phyloP scores from a whole-genome alignment of 2,329 filamentous ascomycete species.

The Hysterium pulicare region DNA sequence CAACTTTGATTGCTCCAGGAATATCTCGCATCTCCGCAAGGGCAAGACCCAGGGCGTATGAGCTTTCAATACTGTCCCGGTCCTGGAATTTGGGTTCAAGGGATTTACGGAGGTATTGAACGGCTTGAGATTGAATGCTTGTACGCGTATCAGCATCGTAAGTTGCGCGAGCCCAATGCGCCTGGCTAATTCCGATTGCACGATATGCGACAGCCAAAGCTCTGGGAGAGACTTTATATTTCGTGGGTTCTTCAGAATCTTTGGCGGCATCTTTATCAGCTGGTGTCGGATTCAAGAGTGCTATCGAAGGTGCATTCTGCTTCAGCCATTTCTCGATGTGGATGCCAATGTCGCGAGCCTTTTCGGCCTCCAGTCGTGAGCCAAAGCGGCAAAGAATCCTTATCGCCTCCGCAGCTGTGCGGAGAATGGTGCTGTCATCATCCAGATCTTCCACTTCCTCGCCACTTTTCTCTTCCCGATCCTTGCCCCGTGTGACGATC shows the following conservation, averaged over 20 bases:
- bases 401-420: conserved; percentile 77
- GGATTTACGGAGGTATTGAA: conserved; percentile 70
- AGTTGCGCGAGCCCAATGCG: conserved; percentile 82
- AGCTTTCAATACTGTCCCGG: conserved; percentile 67
- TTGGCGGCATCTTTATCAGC: conserved; percentile 16
- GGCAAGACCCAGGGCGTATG: conserved; percentile 80
- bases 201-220: conserved; percentile 68
- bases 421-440: conserved; percentile 70
- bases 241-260: conserved; percentile 30
- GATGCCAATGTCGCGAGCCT: conserved; percentile 66
- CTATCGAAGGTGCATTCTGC: conserved; percentile 36
- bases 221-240: conserved; percentile 51
- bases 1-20: conserved; percentile 73
- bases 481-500: conserved; percentile 80
- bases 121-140: conserved; percentile 73
- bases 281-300: conserved; percentile 5
- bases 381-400: conserved; percentile 80
- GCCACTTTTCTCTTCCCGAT: conserved; percentile 71
- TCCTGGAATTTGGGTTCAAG: conserved; percentile 64
- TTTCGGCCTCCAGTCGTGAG: conserved; percentile 69
- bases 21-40: conserved; percentile 84
- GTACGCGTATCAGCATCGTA: conserved; percentile 69
- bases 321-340: conserved; percentile 74
- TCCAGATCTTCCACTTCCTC: conserved; percentile 71
- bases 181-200: conserved; percentile 79